A percentile compares a stretch with the other conserved stretches of the same genome.
Conservation (phyloP, 2,329 filamentous ascomycete genomes). For the Emericellopsis atlantica region DNA sequence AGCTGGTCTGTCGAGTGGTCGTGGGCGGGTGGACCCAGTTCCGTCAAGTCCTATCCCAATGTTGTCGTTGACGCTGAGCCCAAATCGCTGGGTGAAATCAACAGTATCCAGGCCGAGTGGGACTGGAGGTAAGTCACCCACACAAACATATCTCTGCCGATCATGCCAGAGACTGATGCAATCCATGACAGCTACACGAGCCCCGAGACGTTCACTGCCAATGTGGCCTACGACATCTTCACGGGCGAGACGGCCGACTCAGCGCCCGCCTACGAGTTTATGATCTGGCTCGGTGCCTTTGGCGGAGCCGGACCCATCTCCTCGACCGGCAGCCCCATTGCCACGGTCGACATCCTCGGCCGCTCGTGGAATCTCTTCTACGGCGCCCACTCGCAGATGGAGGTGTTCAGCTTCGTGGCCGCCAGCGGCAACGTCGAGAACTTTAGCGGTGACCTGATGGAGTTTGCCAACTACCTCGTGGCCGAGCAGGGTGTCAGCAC, state of each 20-base stretch:
- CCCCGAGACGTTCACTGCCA: constrained; percentile 24
- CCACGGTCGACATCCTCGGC: constrained; percentile 30
- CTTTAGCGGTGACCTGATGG: constrained; percentile 39
- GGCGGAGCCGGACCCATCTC: constrained; percentile 39
- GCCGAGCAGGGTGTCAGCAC: constrained; percentile 29
- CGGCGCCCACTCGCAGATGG: constrained; percentile 42
- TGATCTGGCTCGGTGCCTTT: constrained; percentile 39
- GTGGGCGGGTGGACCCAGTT: constrained; percentile 20
- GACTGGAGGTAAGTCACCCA: constrained; percentile 13
- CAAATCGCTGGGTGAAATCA: constrained; percentile 14
- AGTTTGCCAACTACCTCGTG: constrained; percentile 44
- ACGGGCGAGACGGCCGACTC: constrained; percentile 26
- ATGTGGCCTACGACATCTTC: constrained; percentile 53
- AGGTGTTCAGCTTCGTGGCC: constrained; percentile 41
- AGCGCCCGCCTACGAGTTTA: constrained; percentile 40
- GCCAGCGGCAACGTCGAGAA: constrained; percentile 13
- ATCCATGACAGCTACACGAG: constrained; percentile 15
- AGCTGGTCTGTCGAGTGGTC: constrained; percentile 25
- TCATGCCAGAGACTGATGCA: too few species aligned
- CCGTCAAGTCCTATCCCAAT: constrained; percentile 31
- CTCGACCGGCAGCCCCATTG: constrained; percentile 29
- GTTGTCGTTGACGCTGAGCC: constrained; percentile 19
- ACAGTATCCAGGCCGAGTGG: constrained; percentile 18
- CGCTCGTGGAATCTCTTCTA: constrained; percentile 42
- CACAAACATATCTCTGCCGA: not conserved